Base-by-base conservation (phyloP, 768 basidiomycete genomes). In the Lyophyllum decastes region DNA sequence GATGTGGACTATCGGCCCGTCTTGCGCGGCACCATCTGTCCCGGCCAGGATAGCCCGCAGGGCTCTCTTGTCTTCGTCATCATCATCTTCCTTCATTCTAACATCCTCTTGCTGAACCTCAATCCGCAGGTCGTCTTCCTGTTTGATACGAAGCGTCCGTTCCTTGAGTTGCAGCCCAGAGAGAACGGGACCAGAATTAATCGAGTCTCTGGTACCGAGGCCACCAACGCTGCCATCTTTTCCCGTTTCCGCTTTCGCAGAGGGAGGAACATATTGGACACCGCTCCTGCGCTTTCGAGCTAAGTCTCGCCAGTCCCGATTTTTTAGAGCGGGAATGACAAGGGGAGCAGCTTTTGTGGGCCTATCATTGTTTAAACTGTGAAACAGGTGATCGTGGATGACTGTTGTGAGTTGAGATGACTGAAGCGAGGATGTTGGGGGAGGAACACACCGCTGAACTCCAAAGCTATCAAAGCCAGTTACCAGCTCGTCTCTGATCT, bases 221-320 rank as follows among this genome's bases (percentile, higher is more conserved):
- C 90, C 90, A 44, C 89, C 91, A 4, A 90, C 86, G 53, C 87
- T 88, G 19, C 89, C 90, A 63, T 92, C 87, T 44, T 77, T 74
- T 8, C 89, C 87, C 1, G 82, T 83, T 22, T 74, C 59, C 16
- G 78, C 83, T 40, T 75, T 75, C 2, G 81, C 84, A 30, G 84
- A 82, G 2, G 82, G 79, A 1, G 94, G 94, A 9, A 93, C 76
- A 65, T 84, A 94, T 43, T 83, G 79, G 12, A 73, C 71, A 9
- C 68, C 77, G 25, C 71, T 75, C 44, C 79, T 84, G 66, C 90
- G 79, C 68, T 84, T 87, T 41, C 89, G 80, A 16, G 92, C 91
- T 8, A 85, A 73, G 51, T 86, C 89, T 41, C 93, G 78, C 96
- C 96, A 99, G 68, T 99, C 95, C 25, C 86, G 83, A 66, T 98